Evolutionary conservation across 2,329 filamentous ascomycete species (phyloP).

Genomic region (Xylaria hypoxylon): DNA sequence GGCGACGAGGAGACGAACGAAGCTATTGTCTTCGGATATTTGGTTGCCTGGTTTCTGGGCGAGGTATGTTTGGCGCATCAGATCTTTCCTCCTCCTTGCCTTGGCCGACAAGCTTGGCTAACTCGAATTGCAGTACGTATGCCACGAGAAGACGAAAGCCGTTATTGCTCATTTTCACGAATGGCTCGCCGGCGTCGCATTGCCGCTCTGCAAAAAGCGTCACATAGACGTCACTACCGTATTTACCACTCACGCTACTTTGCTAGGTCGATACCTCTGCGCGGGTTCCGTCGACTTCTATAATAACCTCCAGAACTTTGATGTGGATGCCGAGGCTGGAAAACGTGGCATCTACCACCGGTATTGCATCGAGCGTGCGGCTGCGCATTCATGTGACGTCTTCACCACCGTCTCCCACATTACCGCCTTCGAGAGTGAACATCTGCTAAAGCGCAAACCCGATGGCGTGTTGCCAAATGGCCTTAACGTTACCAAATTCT

Average conservation of each 20-base stretch:
- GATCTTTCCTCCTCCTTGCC: not conserved
- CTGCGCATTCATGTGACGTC: conserved; percentile 91
- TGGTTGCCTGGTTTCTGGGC: conserved; percentile 97
- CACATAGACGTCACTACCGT: conserved; percentile 97
- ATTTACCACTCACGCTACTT: conserved; percentile 96
- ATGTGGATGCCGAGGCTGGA: conserved; percentile 94
- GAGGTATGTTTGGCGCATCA: conserved; percentile 71
- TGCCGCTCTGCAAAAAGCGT: conserved; percentile 91
- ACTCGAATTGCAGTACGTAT: conserved; percentile 76
- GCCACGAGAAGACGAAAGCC: conserved; percentile 89
- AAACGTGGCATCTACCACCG: conserved; percentile 99
- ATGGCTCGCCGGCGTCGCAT: conserved; percentile 93
- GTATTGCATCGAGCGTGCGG: conserved; percentile 96
- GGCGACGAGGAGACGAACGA: conserved; percentile 96
- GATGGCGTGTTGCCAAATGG: conserved; percentile 97
- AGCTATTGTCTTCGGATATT: conserved; percentile 95
- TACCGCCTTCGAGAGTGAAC: conserved; percentile 97
- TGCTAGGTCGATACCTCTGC: conserved; percentile 95
- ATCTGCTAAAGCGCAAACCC: conserved; percentile 95
- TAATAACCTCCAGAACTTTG: conserved; percentile 97
- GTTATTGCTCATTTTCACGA: conserved; percentile 99
- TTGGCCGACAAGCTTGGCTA: conserved; percentile 30
- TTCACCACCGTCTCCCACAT: conserved; percentile 99
- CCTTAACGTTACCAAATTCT: conserved; percentile 98
- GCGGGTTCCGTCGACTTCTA: conserved; percentile 99